Evolutionary conservation across 169 alveolate species (phyloP), one percentile per base, ranked within the genome.

Genomic region (Eimeria necatrix): DNA sequence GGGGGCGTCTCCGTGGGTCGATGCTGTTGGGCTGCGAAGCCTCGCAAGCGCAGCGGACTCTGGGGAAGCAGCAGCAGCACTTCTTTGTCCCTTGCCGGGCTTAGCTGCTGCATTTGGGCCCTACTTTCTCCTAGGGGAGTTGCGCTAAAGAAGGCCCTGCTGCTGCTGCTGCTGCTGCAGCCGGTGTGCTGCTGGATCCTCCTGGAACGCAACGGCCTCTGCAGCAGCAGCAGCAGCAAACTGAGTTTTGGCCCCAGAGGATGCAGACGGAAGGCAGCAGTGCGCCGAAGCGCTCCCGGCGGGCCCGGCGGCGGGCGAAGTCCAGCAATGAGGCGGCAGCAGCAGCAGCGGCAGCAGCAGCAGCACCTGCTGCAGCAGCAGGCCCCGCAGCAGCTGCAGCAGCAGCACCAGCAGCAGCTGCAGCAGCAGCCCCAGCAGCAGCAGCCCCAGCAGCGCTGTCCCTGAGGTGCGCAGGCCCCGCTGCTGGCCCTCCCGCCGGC

Each of bases 331-430:
- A 24, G 6, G 76, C 91, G 60, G 32, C 91, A 56, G 91, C 61
- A 24, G 91, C 76, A 32, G 76, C 78, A 59, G 74, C 91, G n/a
- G 78, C 91, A 84, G 48, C 71, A 56, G 32, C 73, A n/a, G 74
- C 10, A 3, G 2, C 56, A 1, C 0, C 53, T n/a, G 85, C 49
- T 32, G 56, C 76, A 22, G n/a, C 68, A 14, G 20, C 88, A 4
- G 88, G n/a, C 14, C 2, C 88, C 22, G 68, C 48, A 16, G 68
- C 49, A 48, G 8, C 56, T 20, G 14, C 41, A 24, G 49, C 51
- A 0, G 49, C 52, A 4, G 32, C 60, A 26, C 0, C 59, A 0
- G 3, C 26, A 46, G 41, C 4, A 10, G 85, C 88, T 0, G 10
- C 51, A n/a, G 88, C 0, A 48, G 68, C 73, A 18, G 73, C 73